A percentile compares a stretch with the other conserved stretches of the same genome.
phyloP scores from a whole-genome alignment of 768 basidiomycete species.

The Suillus occidentalis region DNA sequence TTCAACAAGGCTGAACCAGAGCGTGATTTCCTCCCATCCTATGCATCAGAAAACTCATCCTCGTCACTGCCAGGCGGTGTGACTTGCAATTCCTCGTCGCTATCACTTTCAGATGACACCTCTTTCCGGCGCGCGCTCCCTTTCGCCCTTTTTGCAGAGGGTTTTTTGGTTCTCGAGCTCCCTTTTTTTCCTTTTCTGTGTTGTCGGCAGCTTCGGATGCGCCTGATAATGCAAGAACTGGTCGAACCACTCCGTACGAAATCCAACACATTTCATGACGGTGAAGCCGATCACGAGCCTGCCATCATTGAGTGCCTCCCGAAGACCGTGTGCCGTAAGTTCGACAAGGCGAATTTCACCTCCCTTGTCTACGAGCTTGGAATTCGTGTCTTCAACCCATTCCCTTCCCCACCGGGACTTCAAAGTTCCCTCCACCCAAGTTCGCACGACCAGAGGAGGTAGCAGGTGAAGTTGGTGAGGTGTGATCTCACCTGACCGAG shows the following conservation, averaged over 20 bases:
- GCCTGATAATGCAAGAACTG: conserved; percentile 13
- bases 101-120: conserved; percentile 3
- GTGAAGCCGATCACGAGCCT: conserved; percentile 19
- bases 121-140: neutral
- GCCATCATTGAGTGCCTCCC: conserved; percentile 17
- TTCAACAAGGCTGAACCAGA: neutral
- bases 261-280: conserved; percentile 20
- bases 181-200: conserved; percentile 2
- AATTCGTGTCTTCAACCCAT: conserved; percentile 2
- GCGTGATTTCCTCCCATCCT: neutral
- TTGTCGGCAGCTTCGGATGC: conserved; percentile 12
- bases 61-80: neutral
- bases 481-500: conserved; percentile 15
- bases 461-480: conserved; percentile 14
- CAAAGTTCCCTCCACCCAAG: conserved; percentile 15
- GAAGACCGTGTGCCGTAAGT: conserved; percentile 7
- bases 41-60: conserved; percentile 14
- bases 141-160: neutral
- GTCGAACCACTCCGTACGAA: conserved; percentile 20
- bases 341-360: conserved; percentile 5
- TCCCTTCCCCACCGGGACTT: conserved; percentile 4
- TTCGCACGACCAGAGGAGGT: conserved; percentile 7
- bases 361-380: conserved; percentile 3
- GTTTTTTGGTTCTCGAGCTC: neutral
- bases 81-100: neutral